Percentiles rank a stretch among this genome's conserved stretches.
Evolutionary conservation across 2,329 filamentous ascomycete genomes (phyloP).

Genomic region (Paraphaeosphaeria minitans): DNA sequence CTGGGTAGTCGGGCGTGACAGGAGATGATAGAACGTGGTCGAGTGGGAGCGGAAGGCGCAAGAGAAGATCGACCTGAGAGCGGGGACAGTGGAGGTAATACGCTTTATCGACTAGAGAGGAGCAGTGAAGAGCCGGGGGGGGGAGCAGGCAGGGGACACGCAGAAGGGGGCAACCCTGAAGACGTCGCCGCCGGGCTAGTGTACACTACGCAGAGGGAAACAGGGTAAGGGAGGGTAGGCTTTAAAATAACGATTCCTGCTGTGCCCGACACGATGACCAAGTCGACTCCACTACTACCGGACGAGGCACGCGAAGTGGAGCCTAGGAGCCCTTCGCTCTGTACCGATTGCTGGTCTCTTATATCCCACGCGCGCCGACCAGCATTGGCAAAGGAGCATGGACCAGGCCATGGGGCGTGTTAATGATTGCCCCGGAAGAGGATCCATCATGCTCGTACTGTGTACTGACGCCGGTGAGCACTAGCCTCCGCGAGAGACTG

Average conservation of each 20-base stretch:
- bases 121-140: slow-evolving; percentile 38
- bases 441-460: slow-evolving; percentile 33
- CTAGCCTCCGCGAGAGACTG: slow-evolving; percentile 34
- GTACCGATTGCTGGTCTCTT: slow-evolving; percentile 33
- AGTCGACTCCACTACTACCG: slow-evolving; percentile 33
- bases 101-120: slow-evolving; percentile 41
- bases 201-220: slow-evolving; percentile 34
- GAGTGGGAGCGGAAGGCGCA: slow-evolving; percentile 32
- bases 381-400: slow-evolving; percentile 33
- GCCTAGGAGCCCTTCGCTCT: slow-evolving; percentile 38
- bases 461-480: slow-evolving; percentile 37
- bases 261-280: slow-evolving; percentile 25
- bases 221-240: slow-evolving; percentile 12
- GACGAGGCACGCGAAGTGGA: slow-evolving; percentile 26
- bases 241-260: slow-evolving; percentile 40
- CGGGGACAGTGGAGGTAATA: slow-evolving; percentile 35
- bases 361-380: slow-evolving; percentile 37
- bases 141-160: too few species aligned
- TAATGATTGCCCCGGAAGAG: slow-evolving; percentile 27
- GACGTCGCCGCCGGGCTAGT: slow-evolving; percentile 29
- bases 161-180: slow-evolving; percentile 25
- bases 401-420: slow-evolving; percentile 35
- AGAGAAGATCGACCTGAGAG: slow-evolving; percentile 38
- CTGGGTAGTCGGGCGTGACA: slow-evolving; percentile 25
- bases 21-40: slow-evolving; percentile 25